Conservation (phyloP, 305 asterid species). For the Fraxinus latifolia region DNA sequence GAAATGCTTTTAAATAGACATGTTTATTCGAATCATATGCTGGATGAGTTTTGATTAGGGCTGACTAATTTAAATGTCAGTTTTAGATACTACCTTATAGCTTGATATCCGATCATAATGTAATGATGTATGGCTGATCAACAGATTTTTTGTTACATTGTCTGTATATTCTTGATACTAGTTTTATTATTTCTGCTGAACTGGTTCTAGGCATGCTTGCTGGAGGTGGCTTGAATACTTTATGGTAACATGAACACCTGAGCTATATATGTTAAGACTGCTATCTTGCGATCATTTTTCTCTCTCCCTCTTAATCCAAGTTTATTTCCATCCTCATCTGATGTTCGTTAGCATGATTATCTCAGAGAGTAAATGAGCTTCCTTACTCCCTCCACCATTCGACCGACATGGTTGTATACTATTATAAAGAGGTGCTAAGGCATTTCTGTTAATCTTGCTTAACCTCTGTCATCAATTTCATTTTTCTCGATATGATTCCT, state of each 20-base stretch:
- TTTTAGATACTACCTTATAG: background rate
- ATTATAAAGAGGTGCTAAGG: background rate
- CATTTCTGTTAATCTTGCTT: background rate
- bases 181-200: conserved; percentile 13
- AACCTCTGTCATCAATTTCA: background rate
- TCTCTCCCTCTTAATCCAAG: background rate
- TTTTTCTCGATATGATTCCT: background rate
- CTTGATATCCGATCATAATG: background rate
- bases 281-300: background rate
- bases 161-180: background rate
- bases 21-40: conserved; percentile 10
- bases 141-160: background rate
- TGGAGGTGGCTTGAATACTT: background rate
- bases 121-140: background rate
- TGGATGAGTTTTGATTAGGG: background rate
- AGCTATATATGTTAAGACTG: background rate
- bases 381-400: background rate
- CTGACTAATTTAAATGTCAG: background rate
- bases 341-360: conserved; percentile 5
- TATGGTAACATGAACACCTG: background rate
- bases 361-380: background rate
- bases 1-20: conserved; percentile 13
- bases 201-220: conserved; percentile 5
- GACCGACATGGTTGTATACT: background rate
- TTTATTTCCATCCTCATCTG: background rate